A percentile compares a stretch with the other conserved stretches of the same genome.
phyloP scores from a whole-genome alignment of 352 stramenopile species.

The Phytophthora tubulina region DNA sequence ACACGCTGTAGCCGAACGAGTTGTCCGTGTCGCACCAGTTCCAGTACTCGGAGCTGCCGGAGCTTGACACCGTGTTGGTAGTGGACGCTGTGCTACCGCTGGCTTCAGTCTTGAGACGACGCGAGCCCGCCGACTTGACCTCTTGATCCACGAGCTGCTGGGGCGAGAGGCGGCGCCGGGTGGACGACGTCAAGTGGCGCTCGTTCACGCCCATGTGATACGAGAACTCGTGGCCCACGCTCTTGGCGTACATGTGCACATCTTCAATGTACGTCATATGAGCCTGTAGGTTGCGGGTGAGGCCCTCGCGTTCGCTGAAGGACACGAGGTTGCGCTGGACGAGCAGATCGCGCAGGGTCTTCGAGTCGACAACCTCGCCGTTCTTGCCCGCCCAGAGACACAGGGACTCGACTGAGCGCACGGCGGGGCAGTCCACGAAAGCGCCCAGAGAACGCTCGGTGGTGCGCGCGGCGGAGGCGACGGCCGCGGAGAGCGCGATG shows the following conservation, averaged over 20 bases:
- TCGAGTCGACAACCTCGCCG: slow-evolving; percentile 46
- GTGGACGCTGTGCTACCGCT: slow-evolving; percentile 23
- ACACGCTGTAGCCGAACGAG: slow-evolving; percentile 70
- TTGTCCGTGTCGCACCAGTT: slow-evolving; percentile 84
- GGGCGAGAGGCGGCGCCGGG: slow-evolving; percentile 52
- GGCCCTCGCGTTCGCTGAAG: slow-evolving; percentile 32
- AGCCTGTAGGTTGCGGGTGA: slow-evolving; percentile 63
- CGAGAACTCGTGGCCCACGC: slow-evolving; percentile 64
- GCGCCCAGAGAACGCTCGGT: slow-evolving; percentile 53
- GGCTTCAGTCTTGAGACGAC: slow-evolving; percentile 36
- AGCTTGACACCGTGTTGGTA: slow-evolving; percentile 33
- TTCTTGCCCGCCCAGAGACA: slow-evolving; percentile 73
- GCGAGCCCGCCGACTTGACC: slow-evolving; percentile 44
- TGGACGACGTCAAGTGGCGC: slow-evolving; percentile 63
- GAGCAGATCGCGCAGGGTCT: slow-evolving; percentile 60
- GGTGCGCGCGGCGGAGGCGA: slow-evolving; percentile 8
- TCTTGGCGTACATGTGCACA: slow-evolving; percentile 66
- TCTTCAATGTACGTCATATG: slow-evolving; percentile 88
- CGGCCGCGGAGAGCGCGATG: slow-evolving; percentile 24
- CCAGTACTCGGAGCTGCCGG: slow-evolving; percentile 44
- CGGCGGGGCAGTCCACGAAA: slow-evolving; percentile 54
- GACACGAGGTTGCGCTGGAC: slow-evolving; percentile 47
- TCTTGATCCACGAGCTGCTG: slow-evolving; percentile 72
- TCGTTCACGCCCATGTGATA: slow-evolving; percentile 77
- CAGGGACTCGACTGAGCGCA: slow-evolving; percentile 31